phyloP scores from a whole-genome alignment of 306 rosid species.

The Corylus americana region DNA sequence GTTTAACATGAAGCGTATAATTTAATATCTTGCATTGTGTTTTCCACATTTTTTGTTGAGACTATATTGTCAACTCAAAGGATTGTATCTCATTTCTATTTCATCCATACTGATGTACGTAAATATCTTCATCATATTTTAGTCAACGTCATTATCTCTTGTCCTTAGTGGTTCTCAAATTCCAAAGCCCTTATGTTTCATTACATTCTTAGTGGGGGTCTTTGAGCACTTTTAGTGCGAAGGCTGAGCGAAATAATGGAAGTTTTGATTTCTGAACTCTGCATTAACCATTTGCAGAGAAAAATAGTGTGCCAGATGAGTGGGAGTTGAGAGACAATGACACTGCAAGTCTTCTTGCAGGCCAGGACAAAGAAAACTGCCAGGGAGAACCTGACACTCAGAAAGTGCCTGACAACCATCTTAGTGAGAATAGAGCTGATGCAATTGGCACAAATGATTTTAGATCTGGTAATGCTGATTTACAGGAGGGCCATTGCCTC shows the following conservation, averaged over 20 bases:
- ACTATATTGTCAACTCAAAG: not conserved
- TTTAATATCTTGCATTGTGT: not conserved
- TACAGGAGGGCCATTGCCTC: conserved; percentile 80
- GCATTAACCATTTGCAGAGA: conserved; percentile 49
- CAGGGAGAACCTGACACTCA: conserved; percentile 54
- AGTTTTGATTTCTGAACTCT: not conserved
- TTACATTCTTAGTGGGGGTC: not conserved
- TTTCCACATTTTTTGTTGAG: not conserved
- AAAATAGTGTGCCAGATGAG: conserved; percentile 51
- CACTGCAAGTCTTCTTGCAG: conserved; percentile 58
- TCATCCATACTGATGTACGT: not conserved
- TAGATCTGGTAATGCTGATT: conserved; percentile 65
- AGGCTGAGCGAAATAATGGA: not conserved
- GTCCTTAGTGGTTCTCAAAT: not conserved
- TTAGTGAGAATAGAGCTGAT: conserved; percentile 63
- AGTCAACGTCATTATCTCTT: not conserved
- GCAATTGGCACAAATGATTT: conserved; percentile 64
- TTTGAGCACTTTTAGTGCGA: not conserved
- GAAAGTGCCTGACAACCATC: conserved; percentile 66
- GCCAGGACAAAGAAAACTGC: conserved; percentile 49
- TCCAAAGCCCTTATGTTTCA: not conserved
- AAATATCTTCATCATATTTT: not conserved
- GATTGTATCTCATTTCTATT: not conserved
- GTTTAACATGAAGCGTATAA: no score
- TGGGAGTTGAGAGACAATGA: conserved; percentile 42